A percentile compares a stretch with the other conserved stretches of the same genome.
phyloP scores from a whole-genome alignment of 768 basidiomycete genomes.

The Arthromyces matolae region DNA sequence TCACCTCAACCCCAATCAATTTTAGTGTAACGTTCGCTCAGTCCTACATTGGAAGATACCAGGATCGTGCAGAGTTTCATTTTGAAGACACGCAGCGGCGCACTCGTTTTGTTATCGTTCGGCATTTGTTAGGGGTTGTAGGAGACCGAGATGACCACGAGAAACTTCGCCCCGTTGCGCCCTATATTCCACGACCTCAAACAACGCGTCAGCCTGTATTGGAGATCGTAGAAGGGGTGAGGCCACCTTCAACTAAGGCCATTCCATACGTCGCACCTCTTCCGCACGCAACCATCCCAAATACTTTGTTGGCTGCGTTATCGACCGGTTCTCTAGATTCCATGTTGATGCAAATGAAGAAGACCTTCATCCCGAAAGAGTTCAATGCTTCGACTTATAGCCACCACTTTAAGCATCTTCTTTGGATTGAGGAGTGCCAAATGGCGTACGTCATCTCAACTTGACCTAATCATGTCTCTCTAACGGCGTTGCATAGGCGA shows the following conservation, averaged over 20 bases:
- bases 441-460: slow-evolving; percentile 17
- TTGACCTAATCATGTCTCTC: not conserved
- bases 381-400: slow-evolving; percentile 39
- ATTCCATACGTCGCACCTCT: slow-evolving; percentile 40
- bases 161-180: slow-evolving; percentile 38
- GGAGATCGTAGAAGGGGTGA: slow-evolving; percentile 37
- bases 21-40: slow-evolving; percentile 34
- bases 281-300: slow-evolving; percentile 37
- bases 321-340: slow-evolving; percentile 24
- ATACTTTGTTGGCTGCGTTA: slow-evolving; percentile 26
- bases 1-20: slow-evolving; percentile 18
- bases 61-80: slow-evolving; percentile 50
- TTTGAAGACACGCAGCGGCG: slow-evolving; percentile 44
- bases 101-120: slow-evolving; percentile 47
- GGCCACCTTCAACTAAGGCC: slow-evolving; percentile 36
- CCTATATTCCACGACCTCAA: slow-evolving; percentile 38
- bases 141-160: slow-evolving; percentile 46
- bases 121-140: slow-evolving; percentile 40
- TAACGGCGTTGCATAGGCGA: too few species aligned
- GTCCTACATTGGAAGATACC: slow-evolving; percentile 40
- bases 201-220: slow-evolving; percentile 29
- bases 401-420: slow-evolving; percentile 44
- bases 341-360: slow-evolving; percentile 27
- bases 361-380: slow-evolving; percentile 34
- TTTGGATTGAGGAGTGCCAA: slow-evolving; percentile 39